Percentiles rank a stretch among this genome's conserved stretches.
Conservation (phyloP, 78 protist species). For the Dictyostelium purpureum region DNA sequence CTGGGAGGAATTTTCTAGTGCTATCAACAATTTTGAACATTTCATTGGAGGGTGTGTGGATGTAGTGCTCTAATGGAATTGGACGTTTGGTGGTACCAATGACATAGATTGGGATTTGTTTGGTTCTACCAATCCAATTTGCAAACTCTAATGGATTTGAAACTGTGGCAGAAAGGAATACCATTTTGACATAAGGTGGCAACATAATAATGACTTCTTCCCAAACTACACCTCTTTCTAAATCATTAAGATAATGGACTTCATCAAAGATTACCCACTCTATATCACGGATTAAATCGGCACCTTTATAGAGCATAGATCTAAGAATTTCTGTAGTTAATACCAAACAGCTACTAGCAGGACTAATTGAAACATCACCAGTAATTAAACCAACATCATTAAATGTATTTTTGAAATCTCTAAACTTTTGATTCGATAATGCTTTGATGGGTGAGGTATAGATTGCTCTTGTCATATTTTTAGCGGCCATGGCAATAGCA, state of each 20-base stretch:
- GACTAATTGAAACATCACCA: constrained; percentile 95
- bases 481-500: constrained; percentile 93
- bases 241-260: constrained; percentile 91
- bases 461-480: constrained; percentile 86
- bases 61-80: constrained; percentile 94
- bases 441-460: constrained; percentile 99
- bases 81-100: constrained; percentile 92
- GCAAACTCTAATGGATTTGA: constrained; percentile 96
- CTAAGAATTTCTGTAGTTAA: constrained; percentile 97
- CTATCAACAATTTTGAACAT: constrained; percentile 68
- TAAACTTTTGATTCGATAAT: constrained; percentile 95
- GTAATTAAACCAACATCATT: constrained; percentile 95
- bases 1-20: constrained; percentile 11
- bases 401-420: constrained; percentile 88
- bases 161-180: constrained; percentile 96
- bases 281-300: constrained; percentile 93
- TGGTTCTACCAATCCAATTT: constrained; percentile 95
- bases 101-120: constrained; percentile 79
- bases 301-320: constrained; percentile 93
- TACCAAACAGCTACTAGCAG: constrained; percentile 95
- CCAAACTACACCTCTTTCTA: constrained; percentile 98
- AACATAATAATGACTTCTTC: constrained; percentile 96
- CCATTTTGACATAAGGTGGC: constrained; percentile 87
- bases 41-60: constrained; percentile 66
- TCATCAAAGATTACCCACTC: constrained; percentile 98